Evolutionary conservation across 345 rosid species (phyloP).

Genomic region (Linum usitatissimum): DNA sequence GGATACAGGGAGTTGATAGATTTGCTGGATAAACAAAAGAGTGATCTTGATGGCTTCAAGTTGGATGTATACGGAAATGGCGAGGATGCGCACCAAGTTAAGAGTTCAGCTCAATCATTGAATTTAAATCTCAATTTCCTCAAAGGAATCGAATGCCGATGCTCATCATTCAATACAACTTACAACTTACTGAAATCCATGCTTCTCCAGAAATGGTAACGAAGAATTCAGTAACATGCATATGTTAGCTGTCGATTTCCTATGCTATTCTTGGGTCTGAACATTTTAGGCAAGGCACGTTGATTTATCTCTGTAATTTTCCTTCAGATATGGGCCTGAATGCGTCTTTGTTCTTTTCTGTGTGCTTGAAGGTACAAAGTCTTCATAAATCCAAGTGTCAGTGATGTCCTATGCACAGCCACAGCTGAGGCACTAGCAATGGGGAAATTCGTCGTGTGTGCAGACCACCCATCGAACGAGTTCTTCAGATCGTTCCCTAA

Average conservation of each 20-base stretch:
- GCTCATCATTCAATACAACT: neutral
- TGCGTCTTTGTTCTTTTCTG: neutral
- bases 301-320: too few species aligned
- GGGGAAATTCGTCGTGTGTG: conserved; percentile 95
- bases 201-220: too few species aligned
- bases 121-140: conserved; percentile 73
- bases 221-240: too few species aligned
- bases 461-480: conserved; percentile 96
- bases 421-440: conserved; percentile 98
- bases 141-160: conserved; percentile 73
- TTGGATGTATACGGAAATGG: conserved; percentile 94
- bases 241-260: too few species aligned
- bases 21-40: conserved; percentile 64
- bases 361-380: conserved; percentile 80
- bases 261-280: too few species aligned
- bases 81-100: conserved; percentile 86
- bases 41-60: conserved; percentile 70
- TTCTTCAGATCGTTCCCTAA: conserved; percentile 93
- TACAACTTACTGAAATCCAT: too few species aligned
- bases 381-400: conserved; percentile 90
- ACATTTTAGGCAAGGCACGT: too few species aligned
- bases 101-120: conserved; percentile 51
- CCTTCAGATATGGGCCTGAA: neutral
- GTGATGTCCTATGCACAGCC: conserved; percentile 96
- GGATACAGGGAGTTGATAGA: conserved; percentile 91